Evolutionary conservation across 257 asterid genomes (phyloP), one percentile per base, ranked within the genome.

Genomic region (Petunia secreta): DNA sequence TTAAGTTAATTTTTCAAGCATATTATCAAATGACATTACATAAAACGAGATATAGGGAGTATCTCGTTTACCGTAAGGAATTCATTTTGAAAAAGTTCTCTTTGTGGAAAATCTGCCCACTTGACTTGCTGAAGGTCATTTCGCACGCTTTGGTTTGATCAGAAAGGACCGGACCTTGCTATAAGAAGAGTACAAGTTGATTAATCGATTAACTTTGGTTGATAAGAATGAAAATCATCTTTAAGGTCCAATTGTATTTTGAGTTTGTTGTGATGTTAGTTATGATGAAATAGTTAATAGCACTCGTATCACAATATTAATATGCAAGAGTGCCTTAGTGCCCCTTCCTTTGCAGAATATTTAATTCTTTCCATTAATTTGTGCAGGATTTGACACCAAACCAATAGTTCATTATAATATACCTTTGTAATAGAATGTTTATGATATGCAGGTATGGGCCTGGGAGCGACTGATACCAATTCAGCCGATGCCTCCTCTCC

Each of bases 361-460:
- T 57, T 80, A 55, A 75, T 65, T 50, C 65, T 85, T 64, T 87
- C 52, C 84, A 62, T 55, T 55, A 79, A 14, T 75, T 53, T 85
- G 83, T 80, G 74, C 92, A 96, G 99, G 99, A 96, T 83, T 85
- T 96, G 89, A 88, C 99, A 36, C 99, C 99, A 46, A 91, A 89
- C 88, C 94, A 92, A 82, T 25, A 25, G 25, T 25, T 25, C 25
- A 25, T 25, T 25, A 25, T 25, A 25, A 25, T 25, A 25, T 25
- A 25, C 25, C 25, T 25, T 25, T 25, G 25, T 25, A 25, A 25
- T 25, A 25, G 25, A 25, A 25, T 25, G 25, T 25, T 25, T 25
- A 25, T 25, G 25, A 25, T 25, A 25, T 25, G 25, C 25, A 25
- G 25, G 25, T 25, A 25, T 25, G 25, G 25, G 25, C 25, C 25